A percentile compares a stretch with the other conserved stretches of the same genome.
Conservation (phyloP, 139 green algal genomes). For the Chlorokybus atmophyticus region DNA sequence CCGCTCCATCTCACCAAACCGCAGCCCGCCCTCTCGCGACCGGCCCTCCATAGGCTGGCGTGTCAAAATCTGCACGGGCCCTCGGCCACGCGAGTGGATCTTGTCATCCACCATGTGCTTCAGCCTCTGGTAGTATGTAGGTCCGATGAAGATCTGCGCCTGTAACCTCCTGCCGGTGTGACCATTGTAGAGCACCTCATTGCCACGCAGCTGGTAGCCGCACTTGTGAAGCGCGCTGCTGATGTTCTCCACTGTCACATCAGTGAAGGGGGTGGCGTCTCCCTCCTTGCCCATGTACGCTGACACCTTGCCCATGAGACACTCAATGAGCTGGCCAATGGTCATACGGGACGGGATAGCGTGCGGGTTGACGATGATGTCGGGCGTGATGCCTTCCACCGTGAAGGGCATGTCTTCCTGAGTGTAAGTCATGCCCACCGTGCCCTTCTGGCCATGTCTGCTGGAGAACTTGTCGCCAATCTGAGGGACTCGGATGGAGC, state of each 20-base stretch:
- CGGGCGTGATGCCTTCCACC: constrained; percentile 74
- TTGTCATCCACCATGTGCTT: constrained; percentile 99
- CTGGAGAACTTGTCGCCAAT: constrained; percentile 99
- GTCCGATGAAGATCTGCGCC: constrained; percentile 84
- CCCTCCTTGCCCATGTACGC: constrained; percentile 72
- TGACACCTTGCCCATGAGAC: constrained; percentile 91
- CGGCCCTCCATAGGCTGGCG: constrained; percentile 91
- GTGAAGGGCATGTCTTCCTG: constrained; percentile 45
- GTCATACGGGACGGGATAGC: constrained; percentile 98
- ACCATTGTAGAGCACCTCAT: constrained; percentile 93
- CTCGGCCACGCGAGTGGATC: constrained; percentile 75
- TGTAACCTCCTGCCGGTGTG: constrained; percentile 63
- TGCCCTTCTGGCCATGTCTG: constrained; percentile 94
- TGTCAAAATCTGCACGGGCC: constrained; percentile 86
- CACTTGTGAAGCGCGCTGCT: constrained; percentile 66
- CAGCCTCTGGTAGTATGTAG: constrained; percentile 93
- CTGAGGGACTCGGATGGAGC: constrained; percentile 87
- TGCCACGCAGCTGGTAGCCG: constrained; percentile 71
- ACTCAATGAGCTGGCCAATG: constrained; percentile 97
- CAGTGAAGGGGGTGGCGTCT: constrained; percentile 95
- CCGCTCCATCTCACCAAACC: constrained; percentile 96
- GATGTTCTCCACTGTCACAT: constrained; percentile 87
- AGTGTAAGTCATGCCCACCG: constrained; percentile 94
- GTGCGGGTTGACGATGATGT: constrained; percentile 98
- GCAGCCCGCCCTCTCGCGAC: constrained; percentile 83